These are phyloP conservation scores for Verticillium alfalfae DNA, from an alignment of 2,329 filamentous ascomycete species.

Conservation along the genomic window DNA sequence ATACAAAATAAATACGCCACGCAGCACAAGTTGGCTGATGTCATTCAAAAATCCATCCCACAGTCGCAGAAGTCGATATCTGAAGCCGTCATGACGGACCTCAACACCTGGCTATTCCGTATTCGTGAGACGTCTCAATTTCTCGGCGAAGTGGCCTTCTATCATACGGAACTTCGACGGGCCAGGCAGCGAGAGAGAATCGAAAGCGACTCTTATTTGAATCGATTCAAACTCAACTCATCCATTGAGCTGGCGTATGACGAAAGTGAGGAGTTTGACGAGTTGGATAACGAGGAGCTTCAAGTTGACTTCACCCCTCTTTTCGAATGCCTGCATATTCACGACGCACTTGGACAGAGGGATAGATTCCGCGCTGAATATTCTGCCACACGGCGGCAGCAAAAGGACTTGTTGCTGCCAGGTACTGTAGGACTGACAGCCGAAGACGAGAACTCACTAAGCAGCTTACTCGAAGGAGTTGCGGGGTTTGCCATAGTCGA, in stretches of 20 bases:
- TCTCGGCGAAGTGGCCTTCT: constrained; percentile 91
- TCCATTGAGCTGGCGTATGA: constrained; percentile 93
- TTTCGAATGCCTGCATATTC: constrained; percentile 93
- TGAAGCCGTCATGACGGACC: constrained; percentile 91
- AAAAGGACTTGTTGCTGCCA: constrained; percentile 87
- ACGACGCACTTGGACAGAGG: constrained; percentile 86
- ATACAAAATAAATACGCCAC: constrained; percentile 81
- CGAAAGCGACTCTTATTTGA: constrained; percentile 68
- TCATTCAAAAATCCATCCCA: constrained; percentile 94
- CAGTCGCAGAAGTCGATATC: constrained; percentile 89
- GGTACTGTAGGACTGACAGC: constrained; percentile 68
- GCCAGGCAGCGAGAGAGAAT: constrained; percentile 77
- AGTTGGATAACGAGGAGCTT: constrained; percentile 90
- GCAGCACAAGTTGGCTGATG: constrained; percentile 88
- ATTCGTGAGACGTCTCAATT: constrained; percentile 96
- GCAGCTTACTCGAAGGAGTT: constrained; percentile 86
- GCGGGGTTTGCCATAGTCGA: constrained; percentile 96
- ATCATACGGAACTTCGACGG: constrained; percentile 85
- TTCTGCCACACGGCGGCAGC: constrained; percentile 79
- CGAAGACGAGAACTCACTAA: constrained; percentile 81
- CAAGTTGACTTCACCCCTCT: constrained; percentile 92
- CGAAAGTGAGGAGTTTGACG: constrained; percentile 91
- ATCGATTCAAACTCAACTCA: constrained; percentile 87
- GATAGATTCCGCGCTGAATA: constrained; percentile 91
- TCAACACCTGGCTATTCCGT: constrained; percentile 94